A percentile compares a stretch with the other conserved stretches of the same genome.
Conservation (phyloP, 129 eudicot genomes). For the Solidago caesia region DNA sequence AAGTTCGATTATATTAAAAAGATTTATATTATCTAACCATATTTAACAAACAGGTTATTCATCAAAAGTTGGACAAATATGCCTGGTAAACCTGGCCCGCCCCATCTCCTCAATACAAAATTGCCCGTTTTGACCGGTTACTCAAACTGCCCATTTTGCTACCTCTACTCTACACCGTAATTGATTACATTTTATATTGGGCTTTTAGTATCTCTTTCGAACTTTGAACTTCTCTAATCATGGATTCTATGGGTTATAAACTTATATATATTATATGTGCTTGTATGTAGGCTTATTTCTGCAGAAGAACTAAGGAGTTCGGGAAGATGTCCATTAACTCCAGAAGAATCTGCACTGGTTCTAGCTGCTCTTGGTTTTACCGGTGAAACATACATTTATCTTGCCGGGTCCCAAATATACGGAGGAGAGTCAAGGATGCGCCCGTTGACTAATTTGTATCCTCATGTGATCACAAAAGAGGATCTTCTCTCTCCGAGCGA, state of each 20-base stretch:
- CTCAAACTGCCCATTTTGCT: neutral
- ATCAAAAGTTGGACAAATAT: neutral
- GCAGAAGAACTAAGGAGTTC: slow-evolving; percentile 62
- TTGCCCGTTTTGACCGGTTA: neutral
- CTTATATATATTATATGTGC: neutral
- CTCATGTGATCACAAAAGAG: slow-evolving; percentile 77
- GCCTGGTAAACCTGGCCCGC: neutral
- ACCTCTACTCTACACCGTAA: neutral
- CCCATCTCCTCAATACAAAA: neutral
- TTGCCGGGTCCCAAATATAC: slow-evolving; percentile 81
- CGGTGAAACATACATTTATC: slow-evolving; percentile 59
- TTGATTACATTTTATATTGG: neutral
- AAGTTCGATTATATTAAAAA: neutral
- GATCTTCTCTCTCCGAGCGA: slow-evolving; percentile 76
- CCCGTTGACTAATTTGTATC: slow-evolving; percentile 62
- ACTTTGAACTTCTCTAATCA: slow-evolving; percentile 2
- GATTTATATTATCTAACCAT: neutral
- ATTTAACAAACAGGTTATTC: neutral
- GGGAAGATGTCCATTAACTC: slow-evolving; percentile 93
- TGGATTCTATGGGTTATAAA: neutral
- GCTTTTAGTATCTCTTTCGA: neutral
- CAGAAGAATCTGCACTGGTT: slow-evolving; percentile 93
- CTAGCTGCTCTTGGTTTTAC: slow-evolving; percentile 72
- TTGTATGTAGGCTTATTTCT: slow-evolving; percentile 61
- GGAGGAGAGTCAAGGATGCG: slow-evolving; percentile 73